phyloP scores from a whole-genome alignment of 2,329 filamentous ascomycete genomes.

The Dothideomycetes sp. region DNA sequence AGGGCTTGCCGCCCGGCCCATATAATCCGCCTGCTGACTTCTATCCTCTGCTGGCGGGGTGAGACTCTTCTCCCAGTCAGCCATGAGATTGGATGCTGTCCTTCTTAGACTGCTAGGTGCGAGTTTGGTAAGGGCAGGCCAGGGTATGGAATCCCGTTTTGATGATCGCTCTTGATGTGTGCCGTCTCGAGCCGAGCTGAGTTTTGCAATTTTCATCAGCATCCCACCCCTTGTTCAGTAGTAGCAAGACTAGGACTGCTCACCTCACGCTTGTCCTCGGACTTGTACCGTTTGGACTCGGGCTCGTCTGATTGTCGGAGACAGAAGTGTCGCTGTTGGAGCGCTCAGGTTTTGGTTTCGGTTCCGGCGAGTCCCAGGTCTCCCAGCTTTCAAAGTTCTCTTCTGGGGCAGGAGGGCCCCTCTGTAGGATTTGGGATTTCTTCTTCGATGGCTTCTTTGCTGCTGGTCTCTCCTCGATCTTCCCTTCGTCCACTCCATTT shows the following conservation, averaged over 20 bases:
- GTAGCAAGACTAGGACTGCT: too few relatives aligned
- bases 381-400: slow-evolving; percentile 30
- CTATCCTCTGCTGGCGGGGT: slow-evolving; percentile 16
- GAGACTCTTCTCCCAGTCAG: slow-evolving; percentile 78
- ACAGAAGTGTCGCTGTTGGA: slow-evolving; percentile 38
- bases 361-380: slow-evolving; percentile 40
- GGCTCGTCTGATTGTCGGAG: slow-evolving; percentile 28
- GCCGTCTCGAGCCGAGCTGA: slow-evolving; percentile 4
- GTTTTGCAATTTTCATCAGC: neutral
- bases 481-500: slow-evolving; percentile 28
- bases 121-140: slow-evolving; percentile 61
- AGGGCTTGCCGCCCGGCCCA: slow-evolving; percentile 1
- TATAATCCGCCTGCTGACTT: slow-evolving; percentile 3
- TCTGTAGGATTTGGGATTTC: slow-evolving; percentile 13
- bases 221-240: neutral
- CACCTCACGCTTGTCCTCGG: slow-evolving; percentile 6
- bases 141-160: slow-evolving; percentile 39
- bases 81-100: slow-evolving; percentile 77
- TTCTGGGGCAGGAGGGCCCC: slow-evolving; percentile 26
- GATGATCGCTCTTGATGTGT: slow-evolving; percentile 11
- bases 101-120: slow-evolving; percentile 67
- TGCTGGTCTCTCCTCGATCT: slow-evolving; percentile 9
- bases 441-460: slow-evolving; percentile 7
- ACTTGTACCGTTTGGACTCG: slow-evolving; percentile 24
- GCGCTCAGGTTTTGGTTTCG: slow-evolving; percentile 13